Percentiles rank a stretch among this genome's conserved stretches.
These are phyloP conservation scores for Pigoraptor vietnamica DNA, from an alignment of 78 protist species.

Conservation along the genomic window DNA sequence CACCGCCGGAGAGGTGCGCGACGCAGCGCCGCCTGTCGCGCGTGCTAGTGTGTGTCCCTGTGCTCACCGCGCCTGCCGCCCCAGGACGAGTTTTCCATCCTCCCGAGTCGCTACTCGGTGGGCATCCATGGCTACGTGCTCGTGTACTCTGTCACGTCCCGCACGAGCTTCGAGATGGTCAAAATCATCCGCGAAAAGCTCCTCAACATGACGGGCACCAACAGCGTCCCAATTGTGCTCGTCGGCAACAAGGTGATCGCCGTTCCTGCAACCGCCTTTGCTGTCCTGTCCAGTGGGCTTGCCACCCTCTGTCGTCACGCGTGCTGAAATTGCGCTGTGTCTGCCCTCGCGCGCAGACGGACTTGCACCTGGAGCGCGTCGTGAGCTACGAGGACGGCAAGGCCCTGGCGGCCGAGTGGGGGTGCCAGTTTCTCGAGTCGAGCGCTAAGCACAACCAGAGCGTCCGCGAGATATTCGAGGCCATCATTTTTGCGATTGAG, in stretches of 20 bases:
- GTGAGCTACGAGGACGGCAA: slow-evolving; percentile 51
- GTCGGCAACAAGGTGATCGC: slow-evolving; percentile 39
- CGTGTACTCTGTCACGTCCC: slow-evolving; percentile 65
- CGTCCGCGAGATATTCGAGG: slow-evolving; percentile 3
- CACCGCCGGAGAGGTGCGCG: slow-evolving; percentile 46
- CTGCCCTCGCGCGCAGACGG: no score
- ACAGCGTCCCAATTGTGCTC: slow-evolving; percentile 21
- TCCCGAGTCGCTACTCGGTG: slow-evolving; percentile 47
- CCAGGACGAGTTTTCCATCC: slow-evolving; percentile 69
- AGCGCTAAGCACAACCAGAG: slow-evolving; percentile 60
- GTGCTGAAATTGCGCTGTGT: no score
- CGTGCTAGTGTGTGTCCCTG: no score
- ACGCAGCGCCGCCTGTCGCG: background rate
- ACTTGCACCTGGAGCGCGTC: slow-evolving; percentile 49
- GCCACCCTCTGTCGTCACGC: no score
- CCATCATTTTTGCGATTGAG: background rate
- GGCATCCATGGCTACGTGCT: slow-evolving; percentile 80
- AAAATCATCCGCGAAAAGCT: slow-evolving; percentile 63
- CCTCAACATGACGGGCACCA: slow-evolving; percentile 58
- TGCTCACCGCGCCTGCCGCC: no score
- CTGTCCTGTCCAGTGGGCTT: no score
- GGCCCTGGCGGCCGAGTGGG: slow-evolving; percentile 54
- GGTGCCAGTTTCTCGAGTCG: slow-evolving; percentile 60
- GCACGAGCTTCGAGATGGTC: slow-evolving; percentile 45
- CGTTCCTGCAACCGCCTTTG: no score